Base-by-base conservation (phyloP, 2,329 filamentous ascomycete species). In the Claviceps sp. region DNA sequence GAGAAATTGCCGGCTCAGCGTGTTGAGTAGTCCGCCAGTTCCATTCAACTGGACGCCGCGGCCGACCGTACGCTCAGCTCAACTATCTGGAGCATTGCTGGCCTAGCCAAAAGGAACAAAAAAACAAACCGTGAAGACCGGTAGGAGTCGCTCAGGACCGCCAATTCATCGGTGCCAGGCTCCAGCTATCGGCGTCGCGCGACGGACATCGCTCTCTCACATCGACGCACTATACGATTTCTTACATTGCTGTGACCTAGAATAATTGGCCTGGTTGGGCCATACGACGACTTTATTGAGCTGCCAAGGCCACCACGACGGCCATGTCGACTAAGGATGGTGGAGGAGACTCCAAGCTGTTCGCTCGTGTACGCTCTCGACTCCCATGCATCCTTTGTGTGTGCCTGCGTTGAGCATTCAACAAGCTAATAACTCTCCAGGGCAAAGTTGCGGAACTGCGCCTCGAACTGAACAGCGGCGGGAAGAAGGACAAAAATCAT, bases 361-460 rank as follows among this genome's bases (percentile, higher is more conserved):
- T 98, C 76, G 91, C 93, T 70, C 84, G 93, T 76, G 93, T 98
- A 80, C 76, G 77, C 70, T 53, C 55, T 42, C 24, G 44, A 39
- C 46, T 54, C 51, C 44, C 47, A 44, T 50, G 41, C 13, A 17
- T 19, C 67, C 78, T 55, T 70, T 75, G 60, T 78, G 78, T 56
- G 62, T 76, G 53, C 73, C 76, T 50, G 70, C 70, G 42, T 65
- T 70, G 57, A 10, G 60, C 63, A 56, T 64, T 69, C 62, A 62
- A 65, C 66, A 71, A 69, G 70, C 75, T 81, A 69, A 80, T 72
- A 67, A 68, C 70, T 67, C 62, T 71, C 74, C 87, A 98, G 93
- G 93, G 93, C 77, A 98, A 98, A 79, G 93, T 97, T 59, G 90
- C 91, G 56, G 93, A 98, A 80, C 77, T 98, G 65, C 89, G 93